Evolutionary conservation across 306 rosid genomes (phyloP).

Genomic region (Abrus precatorius): DNA sequence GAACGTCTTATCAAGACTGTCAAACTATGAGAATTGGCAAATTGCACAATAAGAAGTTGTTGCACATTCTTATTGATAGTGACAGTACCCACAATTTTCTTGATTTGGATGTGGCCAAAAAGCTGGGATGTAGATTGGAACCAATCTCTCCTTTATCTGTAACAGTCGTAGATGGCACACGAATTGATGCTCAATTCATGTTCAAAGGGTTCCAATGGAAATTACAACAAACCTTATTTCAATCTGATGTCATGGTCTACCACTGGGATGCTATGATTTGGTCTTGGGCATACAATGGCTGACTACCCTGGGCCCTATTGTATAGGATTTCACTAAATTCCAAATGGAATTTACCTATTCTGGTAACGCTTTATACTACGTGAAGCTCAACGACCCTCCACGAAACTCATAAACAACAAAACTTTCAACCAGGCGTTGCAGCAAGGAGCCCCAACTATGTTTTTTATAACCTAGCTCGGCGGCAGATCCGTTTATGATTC

Average conservation of each 20-base stretch:
- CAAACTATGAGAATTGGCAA: not conserved
- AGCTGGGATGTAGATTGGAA: not conserved
- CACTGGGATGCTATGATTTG: not conserved
- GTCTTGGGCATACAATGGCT: not conserved
- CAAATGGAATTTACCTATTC: not conserved
- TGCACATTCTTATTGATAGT: too few species aligned
- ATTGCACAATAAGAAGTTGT: not conserved
- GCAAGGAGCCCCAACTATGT: not conserved
- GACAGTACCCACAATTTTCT: not conserved
- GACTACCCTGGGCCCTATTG: not conserved
- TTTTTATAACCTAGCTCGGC: too few species aligned
- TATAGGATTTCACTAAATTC: not conserved
- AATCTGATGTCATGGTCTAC: not conserved
- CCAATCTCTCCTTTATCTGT: not conserved
- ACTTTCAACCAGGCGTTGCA: not conserved
- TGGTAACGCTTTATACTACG: too few species aligned
- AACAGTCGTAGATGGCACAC: not conserved
- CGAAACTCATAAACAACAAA: not conserved
- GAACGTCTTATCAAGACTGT: not conserved
- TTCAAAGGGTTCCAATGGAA: not conserved
- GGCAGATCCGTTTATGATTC: too few species aligned
- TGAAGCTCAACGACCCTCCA: too few species aligned
- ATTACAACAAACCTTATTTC: not conserved
- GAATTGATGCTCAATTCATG: not conserved
- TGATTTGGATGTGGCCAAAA: not conserved